Percentiles rank a stretch among this genome's conserved stretches.
Evolutionary conservation across 1,284 basidiomycete genomes (phyloP).

Genomic region (Termitomyces sp.): DNA sequence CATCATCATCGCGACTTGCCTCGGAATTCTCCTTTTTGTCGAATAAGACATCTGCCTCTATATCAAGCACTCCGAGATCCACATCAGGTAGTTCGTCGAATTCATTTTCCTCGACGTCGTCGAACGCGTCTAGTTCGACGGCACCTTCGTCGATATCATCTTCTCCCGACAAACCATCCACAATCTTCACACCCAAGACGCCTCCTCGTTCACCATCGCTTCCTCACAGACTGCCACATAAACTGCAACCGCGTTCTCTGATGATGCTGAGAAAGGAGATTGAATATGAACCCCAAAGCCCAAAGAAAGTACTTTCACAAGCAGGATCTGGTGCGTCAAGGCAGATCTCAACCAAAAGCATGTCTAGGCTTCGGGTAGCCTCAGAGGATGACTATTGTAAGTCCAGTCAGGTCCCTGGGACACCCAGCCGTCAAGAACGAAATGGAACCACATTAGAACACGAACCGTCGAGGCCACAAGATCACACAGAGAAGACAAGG

Average conservation of each 20-base stretch:
- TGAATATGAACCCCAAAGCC: slow-evolving; percentile 65
- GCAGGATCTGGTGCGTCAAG: slow-evolving; percentile 14
- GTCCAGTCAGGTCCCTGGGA: slow-evolving; percentile 7
- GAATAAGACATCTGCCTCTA: slow-evolving; percentile 27
- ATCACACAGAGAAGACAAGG: slow-evolving; percentile 28
- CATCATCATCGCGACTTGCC: slow-evolving; percentile 25
- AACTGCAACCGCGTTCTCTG: slow-evolving; percentile 40
- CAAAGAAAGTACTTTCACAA: slow-evolving; percentile 41
- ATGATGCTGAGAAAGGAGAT: slow-evolving; percentile 65
- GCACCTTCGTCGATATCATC: slow-evolving; percentile 27
- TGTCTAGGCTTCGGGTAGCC: slow-evolving; percentile 16
- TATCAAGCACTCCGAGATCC: slow-evolving; percentile 27
- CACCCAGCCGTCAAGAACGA: slow-evolving; percentile 2
- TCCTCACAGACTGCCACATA: slow-evolving; percentile 18
- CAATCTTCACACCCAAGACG: slow-evolving; percentile 20
- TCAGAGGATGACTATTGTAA: slow-evolving; percentile 17
- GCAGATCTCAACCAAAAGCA: slow-evolving; percentile 17
- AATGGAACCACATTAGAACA: background rate
- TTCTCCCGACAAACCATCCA: slow-evolving; percentile 26
- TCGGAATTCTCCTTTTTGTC: slow-evolving; percentile 33
- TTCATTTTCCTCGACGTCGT: slow-evolving; percentile 40
- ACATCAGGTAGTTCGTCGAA: slow-evolving; percentile 32
- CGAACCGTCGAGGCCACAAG: background rate
- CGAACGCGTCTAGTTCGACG: slow-evolving; percentile 35
- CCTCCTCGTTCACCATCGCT: slow-evolving; percentile 32